phyloP scores from a whole-genome alignment of 495 filamentous ascomycete species.

The Daldinia concentrica region DNA sequence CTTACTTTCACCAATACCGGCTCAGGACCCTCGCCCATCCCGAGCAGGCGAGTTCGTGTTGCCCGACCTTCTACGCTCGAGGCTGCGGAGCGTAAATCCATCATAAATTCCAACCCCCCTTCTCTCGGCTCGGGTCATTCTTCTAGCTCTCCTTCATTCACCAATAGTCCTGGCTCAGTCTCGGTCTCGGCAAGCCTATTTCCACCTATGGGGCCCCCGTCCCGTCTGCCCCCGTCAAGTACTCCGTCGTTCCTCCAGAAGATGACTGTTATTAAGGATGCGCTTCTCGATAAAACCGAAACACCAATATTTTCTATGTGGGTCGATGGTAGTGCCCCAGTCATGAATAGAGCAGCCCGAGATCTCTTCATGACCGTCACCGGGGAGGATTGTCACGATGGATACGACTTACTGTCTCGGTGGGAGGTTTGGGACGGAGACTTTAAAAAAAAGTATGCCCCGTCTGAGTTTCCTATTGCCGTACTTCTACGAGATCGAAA shows the following conservation, averaged over 20 bases:
- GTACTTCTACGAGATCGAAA: conserved; percentile 64
- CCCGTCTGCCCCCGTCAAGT: conserved; percentile 55
- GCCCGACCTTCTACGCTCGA: conserved; percentile 48
- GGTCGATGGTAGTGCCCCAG: conserved; percentile 72
- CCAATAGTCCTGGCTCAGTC: conserved; percentile 50
- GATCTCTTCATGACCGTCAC: conserved; percentile 57
- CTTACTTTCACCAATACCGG: conserved; percentile 69
- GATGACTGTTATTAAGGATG: conserved; percentile 73
- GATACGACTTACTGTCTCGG: conserved; percentile 61
- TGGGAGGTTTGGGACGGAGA: conserved; percentile 69
- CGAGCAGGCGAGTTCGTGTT: conserved; percentile 37
- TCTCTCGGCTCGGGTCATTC: conserved; percentile 54
- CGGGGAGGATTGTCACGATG: conserved; percentile 54
- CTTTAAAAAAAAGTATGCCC: conserved; percentile 64
- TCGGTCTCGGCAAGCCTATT: conserved; percentile 61
- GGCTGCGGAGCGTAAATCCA: conserved; percentile 47
- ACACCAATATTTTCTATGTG: conserved; percentile 76
- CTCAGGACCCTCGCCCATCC: conserved; percentile 38
- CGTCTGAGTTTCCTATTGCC: conserved; percentile 69
- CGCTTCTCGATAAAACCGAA: conserved; percentile 71
- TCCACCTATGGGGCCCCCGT: conserved; percentile 68
- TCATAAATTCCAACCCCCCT: conserved; percentile 52
- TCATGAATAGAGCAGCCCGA: conserved; percentile 70
- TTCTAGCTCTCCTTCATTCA: conserved; percentile 52
- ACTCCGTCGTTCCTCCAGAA: conserved; percentile 70